Conservation (phyloP, 208 protist species). For the Wallacemonas sp. region DNA sequence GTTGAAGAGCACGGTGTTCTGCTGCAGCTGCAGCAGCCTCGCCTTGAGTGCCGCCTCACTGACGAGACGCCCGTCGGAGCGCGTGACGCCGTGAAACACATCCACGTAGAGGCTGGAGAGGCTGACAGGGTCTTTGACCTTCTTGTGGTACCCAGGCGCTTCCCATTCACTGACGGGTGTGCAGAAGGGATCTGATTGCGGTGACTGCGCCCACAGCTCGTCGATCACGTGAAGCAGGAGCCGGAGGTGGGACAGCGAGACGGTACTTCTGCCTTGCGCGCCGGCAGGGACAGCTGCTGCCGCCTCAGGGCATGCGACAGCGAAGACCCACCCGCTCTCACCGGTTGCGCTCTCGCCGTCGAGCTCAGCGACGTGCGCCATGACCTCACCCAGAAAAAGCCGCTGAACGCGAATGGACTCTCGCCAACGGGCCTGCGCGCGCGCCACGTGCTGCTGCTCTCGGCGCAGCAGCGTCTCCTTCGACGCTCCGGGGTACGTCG, state of each 20-base stretch:
- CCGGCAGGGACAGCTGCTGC: not conserved
- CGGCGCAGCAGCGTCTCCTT: constrained; percentile 1
- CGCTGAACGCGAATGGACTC: constrained; percentile 70
- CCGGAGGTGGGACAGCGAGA: constrained; percentile 13
- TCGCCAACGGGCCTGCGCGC: constrained; percentile 35
- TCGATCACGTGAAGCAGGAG: constrained; percentile 55
- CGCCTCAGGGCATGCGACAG: constrained; percentile 12
- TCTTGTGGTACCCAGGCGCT: constrained; percentile 66
- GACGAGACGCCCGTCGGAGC: not conserved
- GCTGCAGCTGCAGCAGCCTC: constrained; percentile 39
- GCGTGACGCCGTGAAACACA: constrained; percentile 30
- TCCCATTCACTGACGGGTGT: constrained; percentile 72
- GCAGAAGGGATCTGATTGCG: constrained; percentile 35
- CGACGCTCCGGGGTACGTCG: not conserved
- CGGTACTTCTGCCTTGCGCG: not conserved
- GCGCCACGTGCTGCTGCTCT: constrained; percentile 11
- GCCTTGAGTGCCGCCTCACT: constrained; percentile 42
- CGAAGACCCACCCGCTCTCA: constrained; percentile 14
- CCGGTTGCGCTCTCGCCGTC: not conserved
- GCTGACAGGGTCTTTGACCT: constrained; percentile 45
- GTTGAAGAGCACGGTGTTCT: constrained; percentile 65
- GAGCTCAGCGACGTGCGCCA: not conserved
- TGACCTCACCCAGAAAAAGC: constrained; percentile 15
- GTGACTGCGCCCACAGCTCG: constrained; percentile 31
- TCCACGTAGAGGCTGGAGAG: constrained; percentile 57